phyloP scores from a whole-genome alignment of 2,329 filamentous ascomycete species.

The Colletotrichum sp. region DNA sequence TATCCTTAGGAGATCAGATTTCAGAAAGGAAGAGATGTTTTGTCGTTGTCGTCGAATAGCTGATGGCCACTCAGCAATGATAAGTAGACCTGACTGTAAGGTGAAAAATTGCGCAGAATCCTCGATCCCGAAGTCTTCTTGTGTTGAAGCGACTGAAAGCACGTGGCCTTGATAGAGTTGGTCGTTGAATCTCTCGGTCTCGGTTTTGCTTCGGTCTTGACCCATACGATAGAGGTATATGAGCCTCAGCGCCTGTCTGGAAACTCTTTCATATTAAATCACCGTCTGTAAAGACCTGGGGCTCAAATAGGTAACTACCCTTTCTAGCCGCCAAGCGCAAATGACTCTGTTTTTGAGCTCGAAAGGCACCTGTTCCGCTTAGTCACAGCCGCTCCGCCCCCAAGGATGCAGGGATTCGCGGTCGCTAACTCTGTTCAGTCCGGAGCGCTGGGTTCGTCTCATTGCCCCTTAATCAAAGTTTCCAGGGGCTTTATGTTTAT shows the following conservation, averaged over 20 bases:
- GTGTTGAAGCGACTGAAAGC: not conserved
- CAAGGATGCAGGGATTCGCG: not conserved
- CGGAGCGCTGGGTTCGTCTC: not conserved
- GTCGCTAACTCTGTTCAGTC: not conserved
- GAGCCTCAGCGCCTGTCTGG: not conserved
- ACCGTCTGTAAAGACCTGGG: not conserved
- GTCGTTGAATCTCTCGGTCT: not conserved
- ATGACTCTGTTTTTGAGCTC: not conserved
- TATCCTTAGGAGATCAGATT: not conserved
- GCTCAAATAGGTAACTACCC: not conserved
- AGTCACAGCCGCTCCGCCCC: not conserved
- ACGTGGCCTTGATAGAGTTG: not conserved
- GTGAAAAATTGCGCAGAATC: not conserved
- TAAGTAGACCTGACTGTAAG: not conserved
- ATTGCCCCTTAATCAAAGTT: slow-evolving; percentile 11
- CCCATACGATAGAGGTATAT: not conserved
- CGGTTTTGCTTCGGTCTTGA: not conserved
- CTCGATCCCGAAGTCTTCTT: not conserved
- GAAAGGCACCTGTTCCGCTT: not conserved
- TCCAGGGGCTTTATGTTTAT: not conserved
- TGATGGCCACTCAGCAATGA: not conserved
- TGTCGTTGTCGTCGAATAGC: not conserved
- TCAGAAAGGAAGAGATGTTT: not conserved
- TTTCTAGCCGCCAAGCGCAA: not conserved
- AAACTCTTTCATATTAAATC: not conserved